Percentiles rank a stretch among this genome's conserved stretches.
Evolutionary conservation across 306 rosid species (phyloP).

Genomic region (Trifolium fragiferum): DNA sequence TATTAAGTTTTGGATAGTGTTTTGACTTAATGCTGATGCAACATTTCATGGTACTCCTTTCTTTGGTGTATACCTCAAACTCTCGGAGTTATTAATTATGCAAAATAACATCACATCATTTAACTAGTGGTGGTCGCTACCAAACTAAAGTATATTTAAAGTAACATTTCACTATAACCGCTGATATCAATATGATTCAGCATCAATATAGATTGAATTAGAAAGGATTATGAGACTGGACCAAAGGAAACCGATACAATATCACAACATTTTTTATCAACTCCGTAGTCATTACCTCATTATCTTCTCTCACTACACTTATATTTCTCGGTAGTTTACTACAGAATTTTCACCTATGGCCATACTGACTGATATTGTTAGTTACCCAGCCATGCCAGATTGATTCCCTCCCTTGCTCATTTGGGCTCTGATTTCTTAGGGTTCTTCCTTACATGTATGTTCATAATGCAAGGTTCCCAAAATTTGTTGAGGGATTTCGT

Average conservation of each 20-base stretch:
- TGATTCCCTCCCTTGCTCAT: neutral
- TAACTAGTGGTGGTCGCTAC: neutral
- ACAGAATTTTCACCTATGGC: slow-evolving; percentile 7
- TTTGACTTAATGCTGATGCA: neutral
- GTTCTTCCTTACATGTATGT: slow-evolving; percentile 6
- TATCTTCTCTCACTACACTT: neutral
- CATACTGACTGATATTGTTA: neutral
- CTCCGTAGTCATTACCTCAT: slow-evolving; percentile 4
- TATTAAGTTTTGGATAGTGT: neutral
- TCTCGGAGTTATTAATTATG: neutral
- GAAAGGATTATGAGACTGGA: neutral
- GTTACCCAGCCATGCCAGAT: slow-evolving; percentile 4
- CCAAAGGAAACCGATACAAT: neutral
- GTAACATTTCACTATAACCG: neutral
- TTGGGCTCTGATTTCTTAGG: slow-evolving; percentile 8
- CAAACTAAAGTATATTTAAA: neutral
- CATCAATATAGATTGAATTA: neutral
- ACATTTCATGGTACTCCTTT: neutral
- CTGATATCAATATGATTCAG: slow-evolving; percentile 10
- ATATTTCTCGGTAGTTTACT: slow-evolving; percentile 11
- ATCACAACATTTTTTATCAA: neutral
- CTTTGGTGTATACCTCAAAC: neutral
- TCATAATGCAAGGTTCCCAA: neutral
- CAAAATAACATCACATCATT: neutral
- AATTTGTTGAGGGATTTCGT: neutral